Base-by-base conservation (phyloP, 106 monocot genomes). In the Allium cepa region DNA sequence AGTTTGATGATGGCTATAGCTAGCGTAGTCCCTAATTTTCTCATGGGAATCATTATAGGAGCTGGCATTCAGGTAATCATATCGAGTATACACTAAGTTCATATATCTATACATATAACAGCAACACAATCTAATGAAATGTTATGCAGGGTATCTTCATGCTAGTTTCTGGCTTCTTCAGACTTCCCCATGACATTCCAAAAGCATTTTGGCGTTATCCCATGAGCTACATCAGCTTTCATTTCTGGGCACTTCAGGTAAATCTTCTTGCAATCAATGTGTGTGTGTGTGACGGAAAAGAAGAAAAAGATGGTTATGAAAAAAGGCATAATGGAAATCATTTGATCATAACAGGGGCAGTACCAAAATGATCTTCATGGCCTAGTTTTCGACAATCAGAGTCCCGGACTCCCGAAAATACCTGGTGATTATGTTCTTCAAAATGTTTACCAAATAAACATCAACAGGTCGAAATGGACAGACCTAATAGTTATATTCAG, bases 1-100 rank as follows among this genome's bases (percentile, higher is more conserved):
- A 86, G 89, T 73, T 70, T 90, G 80, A 94, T 89, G 93, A 94
- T 94, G 93, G 81, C 75, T 27, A 84, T 94, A 13, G 89, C 93
- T 16, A 90, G 86, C 62, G 71, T 94, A 4, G 86, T 94, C 22
- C 89, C 93, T 12, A 89, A 94, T 66, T 94, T 86, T 58, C 89
- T 94, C 22, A 87, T 89, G 86, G 93, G 93, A 9, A 94, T 94
- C 59, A 82, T 94, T 53, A 77, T 80, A 3, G 93, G 89, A 65
- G 89, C 89, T 56, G 93, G 93, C 27, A 80, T 83, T 78, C 93
- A 93, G 89, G 93, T 86, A 68, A 73, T 4, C 2, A 16, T 8
- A 10, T 26, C 11, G 1, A 28, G 36, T 36, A 36, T 36, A 36
- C 36, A 58, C 8, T 15, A 58, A 58, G 13, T 16, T 1, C 6